Evolutionary conservation across 1,139 yeast species (phyloP).

Genomic region (Debaryomyces nepalensis): DNA sequence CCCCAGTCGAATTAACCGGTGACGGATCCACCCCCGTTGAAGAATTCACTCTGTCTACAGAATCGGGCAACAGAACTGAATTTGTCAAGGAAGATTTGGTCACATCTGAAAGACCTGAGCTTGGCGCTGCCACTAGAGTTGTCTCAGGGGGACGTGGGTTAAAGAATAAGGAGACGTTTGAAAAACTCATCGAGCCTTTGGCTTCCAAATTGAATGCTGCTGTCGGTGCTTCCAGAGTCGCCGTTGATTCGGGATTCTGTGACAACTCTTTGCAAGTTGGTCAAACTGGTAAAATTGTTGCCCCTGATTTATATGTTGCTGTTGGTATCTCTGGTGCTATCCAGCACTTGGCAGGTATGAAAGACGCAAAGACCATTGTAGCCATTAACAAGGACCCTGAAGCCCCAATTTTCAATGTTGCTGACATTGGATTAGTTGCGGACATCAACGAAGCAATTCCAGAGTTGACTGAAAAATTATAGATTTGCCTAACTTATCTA

Average conservation of each 20-base stretch:
- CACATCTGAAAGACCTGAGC: constrained; percentile 87
- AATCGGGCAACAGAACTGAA: constrained; percentile 44
- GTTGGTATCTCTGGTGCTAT: constrained; percentile 97
- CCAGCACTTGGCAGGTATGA: constrained; percentile 98
- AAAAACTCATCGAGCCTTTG: constrained; percentile 74
- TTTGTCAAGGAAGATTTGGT: constrained; percentile 77
- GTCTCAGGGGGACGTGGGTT: constrained; percentile 96
- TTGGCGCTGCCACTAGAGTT: constrained; percentile 78
- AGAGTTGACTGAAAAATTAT: constrained; percentile 77
- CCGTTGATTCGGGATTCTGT: constrained; percentile 94
- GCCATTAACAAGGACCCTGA: constrained; percentile 95
- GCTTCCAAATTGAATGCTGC: constrained; percentile 89
- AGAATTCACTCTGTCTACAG: constrained; percentile 43
- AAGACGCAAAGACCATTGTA: constrained; percentile 90
- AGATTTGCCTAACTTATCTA: constrained; percentile 11
- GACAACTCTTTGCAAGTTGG: constrained; percentile 98
- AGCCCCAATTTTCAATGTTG: constrained; percentile 89
- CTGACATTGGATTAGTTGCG: constrained; percentile 89
- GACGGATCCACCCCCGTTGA: constrained; percentile 52
- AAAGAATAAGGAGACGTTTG: constrained; percentile 87
- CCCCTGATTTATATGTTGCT: constrained; percentile 92
- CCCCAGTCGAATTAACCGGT: constrained; percentile 52
- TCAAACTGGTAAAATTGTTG: constrained; percentile 97
- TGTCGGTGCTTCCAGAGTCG: constrained; percentile 97
- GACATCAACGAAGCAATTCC: constrained; percentile 87